Evolutionary conservation across 805 yeast species (phyloP).

Genomic region (Kurtzmaniella fragi): DNA sequence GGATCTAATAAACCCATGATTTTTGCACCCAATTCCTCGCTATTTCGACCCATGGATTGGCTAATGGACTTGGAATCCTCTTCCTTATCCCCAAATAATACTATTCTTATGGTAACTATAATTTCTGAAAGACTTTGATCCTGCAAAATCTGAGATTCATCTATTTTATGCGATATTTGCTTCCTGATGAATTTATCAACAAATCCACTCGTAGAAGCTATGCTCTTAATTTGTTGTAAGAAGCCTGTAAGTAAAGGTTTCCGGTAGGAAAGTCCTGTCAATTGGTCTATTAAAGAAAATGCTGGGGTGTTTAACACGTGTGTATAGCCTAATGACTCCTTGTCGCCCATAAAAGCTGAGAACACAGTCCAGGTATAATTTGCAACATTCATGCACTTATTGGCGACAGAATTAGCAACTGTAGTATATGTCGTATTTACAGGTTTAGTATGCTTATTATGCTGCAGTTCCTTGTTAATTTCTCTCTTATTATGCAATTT

Average conservation of each 20-base stretch:
- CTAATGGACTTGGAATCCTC: background rate
- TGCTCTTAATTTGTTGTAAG: background rate
- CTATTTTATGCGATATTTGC: no score
- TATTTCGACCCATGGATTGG: background rate
- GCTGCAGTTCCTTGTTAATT: background rate
- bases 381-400: no score
- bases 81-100: background rate
- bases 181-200: no score
- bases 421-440: no score
- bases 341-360: background rate
- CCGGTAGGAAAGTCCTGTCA: conserved; percentile 12
- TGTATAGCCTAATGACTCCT: background rate
- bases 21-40: conserved; percentile 1
- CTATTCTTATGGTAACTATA: background rate
- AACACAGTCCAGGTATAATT: background rate
- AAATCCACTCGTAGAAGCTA: no score
- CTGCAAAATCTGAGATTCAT: no score
- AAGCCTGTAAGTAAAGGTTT: conserved; percentile 13
- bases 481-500: conserved; percentile 5
- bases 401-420: no score
- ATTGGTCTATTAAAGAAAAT: conserved; percentile 12
- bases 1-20: background rate
- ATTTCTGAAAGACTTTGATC: background rate
- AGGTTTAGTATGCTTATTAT: background rate
- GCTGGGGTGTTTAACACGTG: conserved; percentile 12